Percentiles rank a stretch among this genome's conserved stretches.
These are phyloP conservation scores for Thraustochytrium striatum DNA, from an alignment of 352 stramenopile genomes.

Conservation along the genomic window DNA sequence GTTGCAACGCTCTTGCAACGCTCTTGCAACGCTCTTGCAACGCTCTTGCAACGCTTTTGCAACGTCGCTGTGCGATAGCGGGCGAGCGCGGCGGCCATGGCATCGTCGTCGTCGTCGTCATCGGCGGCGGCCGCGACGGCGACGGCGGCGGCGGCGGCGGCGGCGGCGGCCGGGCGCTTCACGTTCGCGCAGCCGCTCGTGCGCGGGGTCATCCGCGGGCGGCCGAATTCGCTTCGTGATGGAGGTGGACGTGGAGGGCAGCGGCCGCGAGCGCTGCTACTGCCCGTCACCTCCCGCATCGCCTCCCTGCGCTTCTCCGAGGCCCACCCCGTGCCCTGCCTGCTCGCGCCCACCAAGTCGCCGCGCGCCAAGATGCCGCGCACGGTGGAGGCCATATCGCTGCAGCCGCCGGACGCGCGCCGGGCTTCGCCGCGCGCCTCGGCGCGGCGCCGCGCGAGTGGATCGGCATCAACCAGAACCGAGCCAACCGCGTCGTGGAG, in stretches of 20 bases:
- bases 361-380: slow-evolving; percentile 9
- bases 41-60: too few species aligned
- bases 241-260: background rate
- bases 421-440: background rate
- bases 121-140: too few species aligned
- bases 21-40: too few species aligned
- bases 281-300: slow-evolving; percentile 26
- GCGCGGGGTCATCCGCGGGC: background rate
- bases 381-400: slow-evolving; percentile 38
- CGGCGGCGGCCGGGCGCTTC: too few species aligned
- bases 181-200: slow-evolving; percentile 22
- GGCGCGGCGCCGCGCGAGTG: background rate
- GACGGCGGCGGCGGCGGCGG: too few species aligned
- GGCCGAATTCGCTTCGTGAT: slow-evolving; percentile 36
- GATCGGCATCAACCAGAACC: slow-evolving; percentile 43
- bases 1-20: too few species aligned
- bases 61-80: too few species aligned
- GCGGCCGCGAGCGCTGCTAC: background rate
- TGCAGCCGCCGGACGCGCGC: background rate
- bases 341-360: background rate
- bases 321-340: background rate
- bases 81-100: too few species aligned
- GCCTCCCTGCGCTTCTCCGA: slow-evolving; percentile 3
- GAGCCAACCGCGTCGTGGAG: slow-evolving; percentile 30
- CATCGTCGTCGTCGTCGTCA: too few species aligned